Evolutionary conservation across 2,329 filamentous ascomycete species (phyloP).

Genomic region (Ambrosiella xylebori): DNA sequence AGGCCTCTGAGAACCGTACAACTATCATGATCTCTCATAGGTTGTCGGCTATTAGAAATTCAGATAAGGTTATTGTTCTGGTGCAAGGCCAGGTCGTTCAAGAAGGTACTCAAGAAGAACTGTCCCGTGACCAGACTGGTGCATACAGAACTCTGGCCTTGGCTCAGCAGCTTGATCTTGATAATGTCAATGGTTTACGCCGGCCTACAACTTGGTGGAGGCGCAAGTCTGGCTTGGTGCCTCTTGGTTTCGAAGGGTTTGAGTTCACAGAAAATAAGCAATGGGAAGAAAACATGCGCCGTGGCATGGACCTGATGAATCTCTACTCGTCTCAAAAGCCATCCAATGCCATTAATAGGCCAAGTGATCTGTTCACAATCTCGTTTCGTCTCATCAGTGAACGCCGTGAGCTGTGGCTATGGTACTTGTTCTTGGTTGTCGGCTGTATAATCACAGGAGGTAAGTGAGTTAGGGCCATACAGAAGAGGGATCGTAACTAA

Average conservation of each 20-base stretch:
- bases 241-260: constrained; percentile 8
- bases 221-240: constrained; percentile 11
- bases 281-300: constrained; percentile 10
- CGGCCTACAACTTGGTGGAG: constrained; percentile 10
- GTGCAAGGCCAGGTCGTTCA: constrained; percentile 47
- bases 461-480: constrained; percentile 4
- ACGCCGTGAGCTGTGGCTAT: constrained; percentile 12
- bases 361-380: constrained; percentile 6
- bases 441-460: constrained; percentile 12
- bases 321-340: neutral
- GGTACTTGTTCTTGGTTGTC: constrained; percentile 11
- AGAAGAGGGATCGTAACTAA: neutral
- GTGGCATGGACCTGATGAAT: constrained; percentile 7
- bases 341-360: neutral
- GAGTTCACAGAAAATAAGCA: constrained; percentile 8
- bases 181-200: constrained; percentile 4
- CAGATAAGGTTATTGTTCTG: constrained; percentile 47
- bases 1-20: constrained; percentile 36
- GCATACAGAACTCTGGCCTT: constrained; percentile 30
- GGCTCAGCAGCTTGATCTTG: constrained; percentile 17
- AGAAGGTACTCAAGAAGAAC: constrained; percentile 38
- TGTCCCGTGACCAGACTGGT: constrained; percentile 25
- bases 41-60: constrained; percentile 37
- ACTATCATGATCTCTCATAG: constrained; percentile 47
- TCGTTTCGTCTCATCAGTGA: constrained; percentile 10